Base-by-base conservation (phyloP, 108 stramenopile genomes). In the Cylindrotheca fusiformis region DNA sequence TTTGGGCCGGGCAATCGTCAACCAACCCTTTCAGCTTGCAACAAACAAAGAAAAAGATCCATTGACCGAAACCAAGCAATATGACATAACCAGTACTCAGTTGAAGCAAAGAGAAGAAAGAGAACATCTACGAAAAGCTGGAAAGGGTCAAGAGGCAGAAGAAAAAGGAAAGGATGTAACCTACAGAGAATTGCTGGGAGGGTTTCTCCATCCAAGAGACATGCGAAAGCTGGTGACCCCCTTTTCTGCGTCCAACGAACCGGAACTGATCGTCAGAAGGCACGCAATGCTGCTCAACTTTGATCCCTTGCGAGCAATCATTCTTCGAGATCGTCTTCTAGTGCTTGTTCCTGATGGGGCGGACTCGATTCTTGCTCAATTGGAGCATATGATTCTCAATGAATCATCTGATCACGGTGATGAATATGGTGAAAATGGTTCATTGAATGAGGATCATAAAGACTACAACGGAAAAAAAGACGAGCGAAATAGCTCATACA, bases 171-270 rank as follows among this genome's bases (percentile, higher is more conserved):
- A 48, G 4, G 31, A 8, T 41, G 58, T 74, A 23, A 74, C 78
- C 14, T 75, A 81, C 51, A 70, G 81, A 48, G 81, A 94, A 62
- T 72, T 85, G 0, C 61, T 95, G 25, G 94, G 94, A 32, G 90
- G 87, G 4, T 90, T 81, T 50, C 74, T 95, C n/a, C 94, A 95
- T 63, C 94, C 94, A 14, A 79, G 94, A 26, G 94, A 95, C 60
- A 92, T 95, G 91, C 78, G 94, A 4, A 74, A 87, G n/a, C 76
- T 95, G 20, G 94, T 95, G 22, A 90, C 94, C 3, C 94, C 90
- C 20, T 92, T 95, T 68, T 90, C 89, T 17, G 72, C 86, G 12
- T 85, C 88, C 6, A 95, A 95, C 52, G 88, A 87, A 53, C 93
- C 93, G 3, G 84, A 81, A 48, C 44, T 95, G 8, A 91, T 95